Evolutionary conservation across 2,329 filamentous ascomycete species (phyloP).

Genomic region (Cyphellophora attinorum): DNA sequence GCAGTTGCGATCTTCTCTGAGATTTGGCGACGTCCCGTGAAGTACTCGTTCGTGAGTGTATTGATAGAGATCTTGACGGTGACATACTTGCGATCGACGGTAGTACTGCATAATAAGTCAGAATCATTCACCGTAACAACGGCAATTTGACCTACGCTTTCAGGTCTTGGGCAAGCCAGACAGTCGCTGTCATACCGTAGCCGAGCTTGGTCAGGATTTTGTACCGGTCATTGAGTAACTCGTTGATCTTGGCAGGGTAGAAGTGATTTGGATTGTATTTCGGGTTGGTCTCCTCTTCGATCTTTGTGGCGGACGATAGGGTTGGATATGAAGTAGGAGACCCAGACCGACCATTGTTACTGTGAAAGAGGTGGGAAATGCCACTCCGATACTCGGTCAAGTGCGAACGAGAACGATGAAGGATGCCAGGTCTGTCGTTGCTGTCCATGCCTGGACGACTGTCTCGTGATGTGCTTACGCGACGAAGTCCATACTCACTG

Average conservation of each 20-base stretch:
- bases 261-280: constrained; percentile 26
- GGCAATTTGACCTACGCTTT: constrained; percentile 19
- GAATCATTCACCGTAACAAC: too few species aligned
- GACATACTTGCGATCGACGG: constrained; percentile 21
- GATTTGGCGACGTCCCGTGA: constrained; percentile 20
- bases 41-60: constrained; percentile 18
- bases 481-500: too few species aligned
- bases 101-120: constrained; percentile 6
- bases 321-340: constrained; percentile 8
- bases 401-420: constrained; percentile 1
- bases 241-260: constrained; percentile 29
- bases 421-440: not conserved
- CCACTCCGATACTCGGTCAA: not conserved
- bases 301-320: constrained; percentile 15
- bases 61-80: constrained; percentile 26
- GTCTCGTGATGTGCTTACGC: constrained; percentile 1
- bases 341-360: not conserved
- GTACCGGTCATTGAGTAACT: constrained; percentile 28
- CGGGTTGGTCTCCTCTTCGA: constrained; percentile 32
- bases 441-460: not conserved
- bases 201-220: constrained; percentile 32
- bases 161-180: constrained; percentile 33
- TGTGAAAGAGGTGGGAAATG: not conserved
- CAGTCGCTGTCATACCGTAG: constrained; percentile 32
- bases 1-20: constrained; percentile 24